These are phyloP conservation scores for Aspergillus hancockii DNA, from an alignment of 495 filamentous ascomycete genomes.

Conservation along the genomic window DNA sequence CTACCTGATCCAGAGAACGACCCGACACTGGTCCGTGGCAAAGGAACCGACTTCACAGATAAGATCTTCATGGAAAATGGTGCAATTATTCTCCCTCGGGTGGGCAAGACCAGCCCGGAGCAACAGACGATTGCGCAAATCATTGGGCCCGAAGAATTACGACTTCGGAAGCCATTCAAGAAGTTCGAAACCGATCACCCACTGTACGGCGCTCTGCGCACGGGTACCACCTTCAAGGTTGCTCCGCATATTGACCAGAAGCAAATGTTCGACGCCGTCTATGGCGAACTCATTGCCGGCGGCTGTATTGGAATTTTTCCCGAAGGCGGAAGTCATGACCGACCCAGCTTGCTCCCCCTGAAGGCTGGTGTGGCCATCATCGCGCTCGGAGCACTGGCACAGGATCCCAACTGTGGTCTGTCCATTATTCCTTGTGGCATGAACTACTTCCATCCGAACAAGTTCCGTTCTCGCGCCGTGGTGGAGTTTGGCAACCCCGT, in stretches of 20 bases:
- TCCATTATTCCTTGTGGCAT: slow-evolving; percentile 99
- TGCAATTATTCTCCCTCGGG: slow-evolving; percentile 79
- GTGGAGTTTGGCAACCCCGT: slow-evolving; percentile 92
- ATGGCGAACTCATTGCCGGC: slow-evolving; percentile 72
- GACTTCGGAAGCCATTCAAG: slow-evolving; percentile 84
- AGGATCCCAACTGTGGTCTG: slow-evolving; percentile 81
- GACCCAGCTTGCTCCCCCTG: slow-evolving; percentile 87
- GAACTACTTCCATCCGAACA: slow-evolving; percentile 99
- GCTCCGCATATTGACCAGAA: slow-evolving; percentile 97
- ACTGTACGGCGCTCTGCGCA: slow-evolving; percentile 63
- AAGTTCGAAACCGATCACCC: slow-evolving; percentile 53
- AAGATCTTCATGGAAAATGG: slow-evolving; percentile 74
- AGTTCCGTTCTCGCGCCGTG: slow-evolving; percentile 96
- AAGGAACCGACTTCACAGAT: slow-evolving; percentile 79
- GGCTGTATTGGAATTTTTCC: slow-evolving; percentile 97
- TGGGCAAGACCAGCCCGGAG: slow-evolving; percentile 70
- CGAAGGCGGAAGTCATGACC: slow-evolving; percentile 95
- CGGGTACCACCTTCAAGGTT: slow-evolving; percentile 77
- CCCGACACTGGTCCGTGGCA: slow-evolving; percentile 77
- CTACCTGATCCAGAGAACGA: slow-evolving; percentile 83
- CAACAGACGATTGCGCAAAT: slow-evolving; percentile 81
- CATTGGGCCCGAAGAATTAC: slow-evolving; percentile 74
- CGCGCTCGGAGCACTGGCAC: slow-evolving; percentile 88
- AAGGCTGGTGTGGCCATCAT: slow-evolving; percentile 99
- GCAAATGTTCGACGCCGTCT: slow-evolving; percentile 90